Conservation (phyloP, 1,284 basidiomycete species). For the Xanthoconium separans region DNA sequence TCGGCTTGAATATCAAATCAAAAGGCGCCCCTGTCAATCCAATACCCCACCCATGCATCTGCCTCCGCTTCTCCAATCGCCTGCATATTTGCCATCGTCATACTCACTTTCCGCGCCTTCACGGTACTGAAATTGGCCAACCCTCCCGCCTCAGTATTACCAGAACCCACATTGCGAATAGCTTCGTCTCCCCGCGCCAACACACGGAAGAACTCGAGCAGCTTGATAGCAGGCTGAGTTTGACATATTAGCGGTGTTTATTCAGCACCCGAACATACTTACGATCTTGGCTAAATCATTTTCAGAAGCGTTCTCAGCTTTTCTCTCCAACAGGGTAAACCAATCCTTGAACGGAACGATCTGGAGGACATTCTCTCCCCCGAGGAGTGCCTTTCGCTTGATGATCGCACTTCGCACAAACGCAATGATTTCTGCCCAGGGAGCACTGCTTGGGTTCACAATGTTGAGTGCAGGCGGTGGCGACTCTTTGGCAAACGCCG, state of each 20-base stretch:
- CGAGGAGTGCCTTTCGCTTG: slow-evolving; percentile 2
- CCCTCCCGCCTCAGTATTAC: slow-evolving; percentile 17
- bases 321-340: slow-evolving; percentile 21
- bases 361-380: slow-evolving; percentile 6
- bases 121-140: slow-evolving; percentile 17
- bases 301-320: slow-evolving; percentile 13
- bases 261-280: background rate
- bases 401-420: slow-evolving; percentile 14
- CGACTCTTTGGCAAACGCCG: slow-evolving; percentile 3
- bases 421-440: slow-evolving; percentile 19
- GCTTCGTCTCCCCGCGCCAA: slow-evolving; percentile 15
- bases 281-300: slow-evolving; percentile 23
- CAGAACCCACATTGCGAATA: background rate
- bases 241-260: background rate
- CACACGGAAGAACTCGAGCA: slow-evolving; percentile 27
- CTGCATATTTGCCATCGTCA: slow-evolving; percentile 21
- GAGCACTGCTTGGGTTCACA: slow-evolving; percentile 21
- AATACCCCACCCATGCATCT: slow-evolving; percentile 27
- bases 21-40: slow-evolving; percentile 5
- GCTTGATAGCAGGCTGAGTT: slow-evolving; percentile 29
- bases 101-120: slow-evolving; percentile 20
- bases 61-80: slow-evolving; percentile 24
- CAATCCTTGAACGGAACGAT: slow-evolving; percentile 27
- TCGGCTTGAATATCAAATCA: too few species aligned
- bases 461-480: slow-evolving; percentile 23